A percentile compares a stretch with the other conserved stretches of the same genome.
Evolutionary conservation across 83 land plant genomes (phyloP).

Genomic region (Diphasiastrum complanatum): DNA sequence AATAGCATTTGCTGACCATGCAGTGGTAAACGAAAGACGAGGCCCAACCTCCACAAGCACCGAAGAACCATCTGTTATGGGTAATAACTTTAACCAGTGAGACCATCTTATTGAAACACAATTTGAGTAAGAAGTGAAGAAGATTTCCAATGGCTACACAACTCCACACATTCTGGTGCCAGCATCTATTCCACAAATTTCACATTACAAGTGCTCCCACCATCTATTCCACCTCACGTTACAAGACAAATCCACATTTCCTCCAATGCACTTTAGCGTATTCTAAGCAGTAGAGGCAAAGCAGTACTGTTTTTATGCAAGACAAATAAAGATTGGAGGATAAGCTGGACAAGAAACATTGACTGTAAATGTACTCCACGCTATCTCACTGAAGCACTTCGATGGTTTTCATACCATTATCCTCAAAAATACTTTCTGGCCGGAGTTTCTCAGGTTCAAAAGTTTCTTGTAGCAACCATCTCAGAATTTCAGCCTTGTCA

Average conservation of each 20-base stretch:
- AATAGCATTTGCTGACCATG: conserved; percentile 96
- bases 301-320: background rate
- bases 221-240: too few species aligned
- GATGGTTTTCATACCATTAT: conserved; percentile 23
- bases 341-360: background rate
- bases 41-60: conserved; percentile 84
- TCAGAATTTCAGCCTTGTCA: conserved; percentile 54
- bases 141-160: too few species aligned
- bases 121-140: background rate
- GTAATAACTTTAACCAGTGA: background rate
- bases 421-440: conserved; percentile 46
- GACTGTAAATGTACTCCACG: background rate
- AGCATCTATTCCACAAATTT: too few species aligned
- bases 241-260: too few species aligned
- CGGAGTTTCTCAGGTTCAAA: conserved; percentile 71
- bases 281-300: background rate
- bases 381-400: conserved; percentile 14
- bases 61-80: conserved; percentile 15
- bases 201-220: too few species aligned
- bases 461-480: conserved; percentile 75
- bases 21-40: conserved; percentile 86
- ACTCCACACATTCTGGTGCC: too few species aligned
- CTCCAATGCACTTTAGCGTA: background rate
- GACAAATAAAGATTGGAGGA: background rate
- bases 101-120: background rate